Evolutionary conservation across 345 rosid species (phyloP).

Genomic region (Hypericum androsaemum): DNA sequence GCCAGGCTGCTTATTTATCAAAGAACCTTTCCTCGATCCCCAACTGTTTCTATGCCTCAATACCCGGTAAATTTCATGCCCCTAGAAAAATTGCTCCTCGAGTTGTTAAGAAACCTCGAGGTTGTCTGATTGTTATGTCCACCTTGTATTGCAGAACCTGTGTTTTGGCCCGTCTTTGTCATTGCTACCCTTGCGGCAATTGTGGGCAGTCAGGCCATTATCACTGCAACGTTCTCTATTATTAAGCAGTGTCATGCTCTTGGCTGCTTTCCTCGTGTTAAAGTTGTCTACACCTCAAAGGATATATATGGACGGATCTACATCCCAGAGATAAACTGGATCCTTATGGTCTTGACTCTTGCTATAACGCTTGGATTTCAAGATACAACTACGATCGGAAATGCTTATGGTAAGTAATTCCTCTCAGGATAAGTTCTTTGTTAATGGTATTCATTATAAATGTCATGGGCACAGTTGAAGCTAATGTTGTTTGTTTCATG

Average conservation of each 20-base stretch:
- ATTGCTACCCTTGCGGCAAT: conserved; percentile 88
- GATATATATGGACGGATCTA: conserved; percentile 83
- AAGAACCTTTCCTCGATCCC: conserved; percentile 36
- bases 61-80: conserved; percentile 47
- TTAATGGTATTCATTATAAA: too few relatives aligned
- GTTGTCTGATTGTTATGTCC: conserved; percentile 16
- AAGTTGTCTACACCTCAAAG: conserved; percentile 82
- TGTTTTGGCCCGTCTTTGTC: conserved; percentile 83
- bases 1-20: conserved; percentile 92
- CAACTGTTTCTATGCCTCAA: conserved; percentile 58
- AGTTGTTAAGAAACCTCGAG: conserved; percentile 1
- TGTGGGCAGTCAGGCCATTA: conserved; percentile 85
- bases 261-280: conserved; percentile 94
- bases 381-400: conserved; percentile 71
- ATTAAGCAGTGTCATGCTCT: conserved; percentile 90
- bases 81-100: conserved; percentile 1
- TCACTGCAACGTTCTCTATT: conserved; percentile 82
- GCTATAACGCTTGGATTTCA: conserved; percentile 65
- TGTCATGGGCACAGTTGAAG: too few relatives aligned
- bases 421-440: background rate
- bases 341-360: conserved; percentile 84
- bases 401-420: conserved; percentile 69
- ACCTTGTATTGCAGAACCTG: conserved; percentile 38
- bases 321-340: conserved; percentile 96
- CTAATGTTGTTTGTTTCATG: background rate